Evolutionary conservation across 2,329 filamentous ascomycete genomes (phyloP).

Genomic region (Talaromyces sp.): DNA sequence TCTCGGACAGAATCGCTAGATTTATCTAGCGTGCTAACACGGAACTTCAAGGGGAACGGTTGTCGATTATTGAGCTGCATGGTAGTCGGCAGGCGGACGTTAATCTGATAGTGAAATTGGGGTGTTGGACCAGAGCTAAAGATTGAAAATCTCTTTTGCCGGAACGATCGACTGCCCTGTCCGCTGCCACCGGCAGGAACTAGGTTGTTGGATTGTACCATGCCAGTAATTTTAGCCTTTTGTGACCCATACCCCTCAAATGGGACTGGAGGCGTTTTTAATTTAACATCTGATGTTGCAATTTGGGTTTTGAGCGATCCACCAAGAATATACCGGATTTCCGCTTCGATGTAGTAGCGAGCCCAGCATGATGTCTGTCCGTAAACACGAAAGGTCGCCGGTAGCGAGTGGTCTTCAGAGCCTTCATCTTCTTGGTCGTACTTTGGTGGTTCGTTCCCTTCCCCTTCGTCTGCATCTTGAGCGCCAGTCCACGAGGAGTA

Average conservation of each 20-base stretch:
- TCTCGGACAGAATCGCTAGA: background rate
- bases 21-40: background rate
- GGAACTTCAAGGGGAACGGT: background rate
- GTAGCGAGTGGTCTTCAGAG: background rate
- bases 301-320: background rate
- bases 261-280: background rate
- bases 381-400: background rate
- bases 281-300: background rate
- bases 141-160: background rate
- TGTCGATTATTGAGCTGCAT: background rate
- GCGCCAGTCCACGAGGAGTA: background rate
- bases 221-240: background rate
- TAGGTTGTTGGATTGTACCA: background rate
- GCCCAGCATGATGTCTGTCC: background rate
- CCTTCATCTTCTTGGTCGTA: too few relatives aligned
- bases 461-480: background rate
- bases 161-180: background rate
- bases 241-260: background rate
- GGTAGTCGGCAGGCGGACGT: background rate
- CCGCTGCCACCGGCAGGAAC: background rate
- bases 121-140: background rate
- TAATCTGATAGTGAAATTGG: background rate
- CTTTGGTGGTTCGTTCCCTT: background rate
- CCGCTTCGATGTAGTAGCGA: background rate
- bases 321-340: background rate